Evolutionary conservation across 1,284 basidiomycete genomes (phyloP).

Genomic region (Heterobasidion irregulare): DNA sequence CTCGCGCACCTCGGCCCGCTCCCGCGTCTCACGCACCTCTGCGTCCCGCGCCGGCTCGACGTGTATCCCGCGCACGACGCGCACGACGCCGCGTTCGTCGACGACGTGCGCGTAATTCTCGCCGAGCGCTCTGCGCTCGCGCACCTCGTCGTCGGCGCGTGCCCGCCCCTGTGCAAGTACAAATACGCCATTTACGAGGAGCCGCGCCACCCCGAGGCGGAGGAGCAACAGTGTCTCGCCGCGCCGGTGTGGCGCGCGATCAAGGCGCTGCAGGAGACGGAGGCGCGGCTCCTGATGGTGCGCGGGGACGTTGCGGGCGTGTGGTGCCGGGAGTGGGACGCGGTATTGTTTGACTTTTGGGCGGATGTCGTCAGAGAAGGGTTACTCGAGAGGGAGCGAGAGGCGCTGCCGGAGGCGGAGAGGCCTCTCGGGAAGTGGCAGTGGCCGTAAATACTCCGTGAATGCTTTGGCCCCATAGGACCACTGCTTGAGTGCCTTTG

Average conservation of each 20-base stretch:
- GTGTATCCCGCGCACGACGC: constrained; percentile 23
- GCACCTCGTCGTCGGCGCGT: constrained; percentile 19
- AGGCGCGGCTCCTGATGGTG: background rate
- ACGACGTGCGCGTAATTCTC: constrained; percentile 25
- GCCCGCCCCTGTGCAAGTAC: too few species aligned
- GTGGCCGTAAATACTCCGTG: too few species aligned
- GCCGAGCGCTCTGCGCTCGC: constrained; percentile 18
- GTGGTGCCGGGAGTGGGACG: background rate
- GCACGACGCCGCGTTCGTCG: constrained; percentile 30
- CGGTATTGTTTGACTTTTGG: background rate
- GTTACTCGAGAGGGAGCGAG: too few species aligned
- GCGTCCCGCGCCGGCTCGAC: constrained; percentile 29
- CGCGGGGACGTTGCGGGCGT: background rate
- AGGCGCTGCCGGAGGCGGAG: too few species aligned
- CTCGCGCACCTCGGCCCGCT: constrained; percentile 24
- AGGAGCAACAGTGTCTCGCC: background rate
- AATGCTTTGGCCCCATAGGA: too few species aligned
- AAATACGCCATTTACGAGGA: too few species aligned
- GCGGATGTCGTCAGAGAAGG: too few species aligned
- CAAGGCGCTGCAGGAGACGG: background rate
- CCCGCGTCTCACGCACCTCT: constrained; percentile 30
- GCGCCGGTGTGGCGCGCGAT: background rate
- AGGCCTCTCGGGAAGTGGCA: too few species aligned
- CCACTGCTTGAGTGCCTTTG: too few species aligned
- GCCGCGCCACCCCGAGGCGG: background rate